Evolutionary conservation across 805 yeast species (phyloP).

Genomic region (Myxozyma vanderwaltii): DNA sequence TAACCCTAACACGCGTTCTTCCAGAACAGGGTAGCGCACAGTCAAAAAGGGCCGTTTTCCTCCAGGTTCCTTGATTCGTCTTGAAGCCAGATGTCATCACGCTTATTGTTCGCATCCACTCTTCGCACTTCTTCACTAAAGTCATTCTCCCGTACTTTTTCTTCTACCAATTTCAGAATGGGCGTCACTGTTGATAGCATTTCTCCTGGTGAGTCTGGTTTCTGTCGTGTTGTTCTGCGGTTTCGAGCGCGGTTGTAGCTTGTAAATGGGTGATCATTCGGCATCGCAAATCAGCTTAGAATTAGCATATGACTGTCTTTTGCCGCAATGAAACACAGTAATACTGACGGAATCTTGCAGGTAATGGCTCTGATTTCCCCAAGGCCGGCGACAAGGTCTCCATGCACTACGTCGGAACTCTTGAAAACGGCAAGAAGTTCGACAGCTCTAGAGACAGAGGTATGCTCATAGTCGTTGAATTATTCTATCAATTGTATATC

Average conservation of each 20-base stretch:
- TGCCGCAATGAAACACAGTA: too few relatives aligned
- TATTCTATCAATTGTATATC: not conserved
- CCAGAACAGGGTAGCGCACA: not conserved
- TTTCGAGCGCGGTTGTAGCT: not conserved
- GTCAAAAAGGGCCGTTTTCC: not conserved
- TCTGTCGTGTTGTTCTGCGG: not conserved
- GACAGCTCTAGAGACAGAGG: conserved; percentile 93
- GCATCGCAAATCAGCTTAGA: too few relatives aligned
- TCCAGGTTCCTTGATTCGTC: not conserved
- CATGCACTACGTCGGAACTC: conserved; percentile 93
- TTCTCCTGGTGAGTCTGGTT: conserved; percentile 42
- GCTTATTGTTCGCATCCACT: conserved; percentile 3
- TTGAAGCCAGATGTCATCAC: conserved; percentile 12
- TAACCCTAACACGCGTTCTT: not conserved
- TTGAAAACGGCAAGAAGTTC: conserved; percentile 93
- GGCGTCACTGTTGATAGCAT: conserved; percentile 45
- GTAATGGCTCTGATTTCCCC: conserved; percentile 89
- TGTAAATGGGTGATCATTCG: too few relatives aligned
- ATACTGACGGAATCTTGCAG: too few relatives aligned
- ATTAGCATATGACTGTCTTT: too few relatives aligned
- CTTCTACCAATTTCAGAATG: conserved; percentile 38
- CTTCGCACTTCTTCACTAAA: not conserved
- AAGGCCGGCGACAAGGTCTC: conserved; percentile 84
- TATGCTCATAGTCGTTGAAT: not conserved
- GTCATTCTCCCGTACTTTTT: conserved; percentile 12